phyloP scores from a whole-genome alignment of 176 grass and related monocot genomes.

The Zoysia pacifica region DNA sequence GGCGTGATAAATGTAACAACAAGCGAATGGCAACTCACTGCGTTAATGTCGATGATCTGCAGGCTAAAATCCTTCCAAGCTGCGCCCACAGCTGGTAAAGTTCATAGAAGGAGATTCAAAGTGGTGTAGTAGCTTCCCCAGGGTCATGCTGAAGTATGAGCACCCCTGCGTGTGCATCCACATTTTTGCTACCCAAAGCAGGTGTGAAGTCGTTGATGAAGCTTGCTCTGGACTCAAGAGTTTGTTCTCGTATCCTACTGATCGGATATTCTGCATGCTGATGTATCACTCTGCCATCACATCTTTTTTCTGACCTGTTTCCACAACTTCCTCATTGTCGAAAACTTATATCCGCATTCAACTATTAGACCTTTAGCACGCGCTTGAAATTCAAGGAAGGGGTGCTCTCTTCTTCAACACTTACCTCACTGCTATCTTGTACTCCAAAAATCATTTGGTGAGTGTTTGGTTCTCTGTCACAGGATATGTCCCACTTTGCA shows the following conservation, averaged over 20 bases:
- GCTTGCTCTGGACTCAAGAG: conserved; percentile 24
- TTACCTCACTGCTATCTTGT: conserved; percentile 29
- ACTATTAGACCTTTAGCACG: conserved; percentile 25
- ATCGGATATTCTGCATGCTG: neutral
- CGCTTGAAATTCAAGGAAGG: conserved; percentile 33
- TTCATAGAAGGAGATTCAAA: neutral
- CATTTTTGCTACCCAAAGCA: neutral
- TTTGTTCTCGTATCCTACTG: neutral
- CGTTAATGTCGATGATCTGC: no score
- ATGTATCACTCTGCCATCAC: neutral
- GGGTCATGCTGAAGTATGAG: conserved; percentile 35
- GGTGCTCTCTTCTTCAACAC: conserved; percentile 20
- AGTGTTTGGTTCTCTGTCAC: conserved; percentile 19
- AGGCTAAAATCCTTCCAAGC: neutral
- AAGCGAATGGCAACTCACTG: neutral
- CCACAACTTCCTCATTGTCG: conserved; percentile 29
- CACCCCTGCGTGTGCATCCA: neutral
- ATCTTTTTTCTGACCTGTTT: conserved; percentile 41
- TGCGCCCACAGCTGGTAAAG: neutral
- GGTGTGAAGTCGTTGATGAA: conserved; percentile 21
- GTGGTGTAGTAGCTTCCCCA: conserved; percentile 1
- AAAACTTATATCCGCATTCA: conserved; percentile 19
- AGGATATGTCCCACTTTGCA: neutral
- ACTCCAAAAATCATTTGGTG: conserved; percentile 15
- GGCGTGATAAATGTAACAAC: neutral